Evolutionary conservation across 371 early-diverging fungal genomes (phyloP).

Genomic region (Smittium mucronatum): DNA sequence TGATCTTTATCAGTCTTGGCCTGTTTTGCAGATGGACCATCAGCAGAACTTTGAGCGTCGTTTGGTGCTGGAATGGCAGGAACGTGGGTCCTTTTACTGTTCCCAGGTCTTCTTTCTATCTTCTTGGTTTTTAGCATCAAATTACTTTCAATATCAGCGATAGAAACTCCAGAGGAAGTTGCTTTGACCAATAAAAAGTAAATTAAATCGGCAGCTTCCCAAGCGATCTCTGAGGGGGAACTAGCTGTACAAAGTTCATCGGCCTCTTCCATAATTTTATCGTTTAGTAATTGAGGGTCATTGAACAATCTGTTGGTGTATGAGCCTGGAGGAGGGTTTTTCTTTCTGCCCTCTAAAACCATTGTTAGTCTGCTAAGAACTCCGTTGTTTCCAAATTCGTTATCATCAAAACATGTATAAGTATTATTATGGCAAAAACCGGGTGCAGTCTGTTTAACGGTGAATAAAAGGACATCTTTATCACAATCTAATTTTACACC

Average conservation of each 20-base stretch:
- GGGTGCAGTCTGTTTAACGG: slow-evolving; percentile 72
- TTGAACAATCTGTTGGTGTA: slow-evolving; percentile 84
- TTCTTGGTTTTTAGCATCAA: slow-evolving; percentile 70
- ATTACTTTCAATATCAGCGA: slow-evolving; percentile 76
- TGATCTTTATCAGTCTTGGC: background rate
- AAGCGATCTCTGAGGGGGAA: slow-evolving; percentile 64
- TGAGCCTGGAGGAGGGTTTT: slow-evolving; percentile 67
- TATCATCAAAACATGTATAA: slow-evolving; percentile 79
- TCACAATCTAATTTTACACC: slow-evolving; percentile 81
- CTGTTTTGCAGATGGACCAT: slow-evolving; percentile 15
- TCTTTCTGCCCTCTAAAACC: slow-evolving; percentile 52
- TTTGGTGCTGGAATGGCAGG: slow-evolving; percentile 15
- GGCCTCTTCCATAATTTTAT: slow-evolving; percentile 95
- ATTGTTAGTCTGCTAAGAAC: slow-evolving; percentile 42
- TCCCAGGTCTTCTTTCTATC: slow-evolving; percentile 81
- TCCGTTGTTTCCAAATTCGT: slow-evolving; percentile 35
- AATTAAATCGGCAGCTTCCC: slow-evolving; percentile 92
- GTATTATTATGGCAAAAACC: slow-evolving; percentile 93
- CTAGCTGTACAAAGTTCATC: slow-evolving; percentile 78
- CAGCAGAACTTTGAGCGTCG: slow-evolving; percentile 17
- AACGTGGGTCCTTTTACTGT: slow-evolving; percentile 72
- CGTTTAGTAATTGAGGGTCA: slow-evolving; percentile 60
- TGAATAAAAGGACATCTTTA: slow-evolving; percentile 72
- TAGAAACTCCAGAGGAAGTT: slow-evolving; percentile 58
- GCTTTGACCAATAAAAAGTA: slow-evolving; percentile 90